A percentile compares a stretch with the other conserved stretches of the same genome.
Conservation (phyloP, 2,329 filamentous ascomycete genomes). For the Ophiostoma sp. region DNA sequence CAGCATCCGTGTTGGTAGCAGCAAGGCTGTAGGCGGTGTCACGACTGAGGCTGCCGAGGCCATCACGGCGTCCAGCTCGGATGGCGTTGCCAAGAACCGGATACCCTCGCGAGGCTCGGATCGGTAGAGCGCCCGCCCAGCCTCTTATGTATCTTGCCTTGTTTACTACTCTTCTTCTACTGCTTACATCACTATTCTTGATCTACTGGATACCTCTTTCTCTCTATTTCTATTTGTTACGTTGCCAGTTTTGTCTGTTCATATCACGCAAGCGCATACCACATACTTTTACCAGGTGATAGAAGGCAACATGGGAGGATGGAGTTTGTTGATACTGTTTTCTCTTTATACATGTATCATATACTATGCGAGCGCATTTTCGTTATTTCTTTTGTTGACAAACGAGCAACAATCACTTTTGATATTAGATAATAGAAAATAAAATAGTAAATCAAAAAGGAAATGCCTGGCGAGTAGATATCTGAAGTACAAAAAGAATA, state of each 20-base stretch:
- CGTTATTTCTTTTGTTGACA: background rate
- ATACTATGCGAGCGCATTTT: background rate
- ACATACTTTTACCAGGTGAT: too few relatives aligned
- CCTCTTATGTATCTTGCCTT: too few relatives aligned
- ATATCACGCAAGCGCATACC: too few relatives aligned
- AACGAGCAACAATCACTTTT: background rate
- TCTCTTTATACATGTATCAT: background rate
- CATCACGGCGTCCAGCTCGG: background rate
- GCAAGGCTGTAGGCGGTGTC: constrained; percentile 26
- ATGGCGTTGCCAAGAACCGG: background rate
- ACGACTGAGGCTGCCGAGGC: constrained; percentile 21
- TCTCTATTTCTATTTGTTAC: background rate
- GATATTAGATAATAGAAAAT: too few relatives aligned
- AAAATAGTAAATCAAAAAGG: too few relatives aligned
- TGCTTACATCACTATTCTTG: too few relatives aligned
- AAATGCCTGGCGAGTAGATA: too few relatives aligned
- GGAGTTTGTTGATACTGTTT: background rate
- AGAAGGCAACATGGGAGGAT: too few relatives aligned
- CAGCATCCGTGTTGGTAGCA: constrained; percentile 26
- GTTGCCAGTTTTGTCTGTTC: background rate
- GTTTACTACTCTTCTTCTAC: too few relatives aligned
- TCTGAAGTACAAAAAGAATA: background rate
- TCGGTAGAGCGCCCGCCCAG: background rate
- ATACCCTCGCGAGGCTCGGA: background rate
- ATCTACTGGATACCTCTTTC: background rate